phyloP scores from a whole-genome alignment of 305 asterid genomes.

The Fraxinus albicans region DNA sequence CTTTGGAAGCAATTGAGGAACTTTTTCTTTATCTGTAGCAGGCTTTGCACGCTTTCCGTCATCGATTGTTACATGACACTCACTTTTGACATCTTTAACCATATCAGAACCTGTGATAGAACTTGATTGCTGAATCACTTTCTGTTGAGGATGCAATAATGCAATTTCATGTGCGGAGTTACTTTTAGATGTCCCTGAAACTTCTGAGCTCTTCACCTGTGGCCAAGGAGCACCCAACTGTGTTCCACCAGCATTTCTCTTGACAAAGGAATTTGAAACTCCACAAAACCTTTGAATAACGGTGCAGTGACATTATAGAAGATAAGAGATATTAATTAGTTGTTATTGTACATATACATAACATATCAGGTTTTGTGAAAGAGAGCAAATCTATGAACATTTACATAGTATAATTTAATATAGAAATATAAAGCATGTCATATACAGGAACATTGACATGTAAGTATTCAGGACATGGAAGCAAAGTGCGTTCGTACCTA shows the following conservation, averaged over 20 bases:
- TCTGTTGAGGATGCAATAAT: slow-evolving; percentile 41
- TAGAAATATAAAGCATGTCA: not conserved
- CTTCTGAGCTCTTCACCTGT: slow-evolving; percentile 48
- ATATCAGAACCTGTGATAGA: slow-evolving; percentile 33
- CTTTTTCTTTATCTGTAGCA: slow-evolving; percentile 51
- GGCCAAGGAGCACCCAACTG: slow-evolving; percentile 33
- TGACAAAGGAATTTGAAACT: slow-evolving; percentile 70
- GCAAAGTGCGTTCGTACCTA: slow-evolving; percentile 43
- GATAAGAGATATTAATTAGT: not conserved
- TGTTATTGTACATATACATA: not conserved
- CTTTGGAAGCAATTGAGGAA: slow-evolving; percentile 42
- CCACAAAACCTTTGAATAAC: slow-evolving; percentile 64
- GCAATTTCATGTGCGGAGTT: slow-evolving; percentile 33
- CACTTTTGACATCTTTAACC: slow-evolving; percentile 46
- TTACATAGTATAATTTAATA: not conserved
- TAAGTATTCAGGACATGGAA: not conserved
- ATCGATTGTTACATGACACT: slow-evolving; percentile 39
- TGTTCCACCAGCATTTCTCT: slow-evolving; percentile 49
- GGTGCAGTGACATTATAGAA: slow-evolving; percentile 3
- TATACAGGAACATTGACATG: not conserved
- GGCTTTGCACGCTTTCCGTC: slow-evolving; percentile 26
- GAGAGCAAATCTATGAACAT: slow-evolving; percentile 6
- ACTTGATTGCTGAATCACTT: slow-evolving; percentile 42
- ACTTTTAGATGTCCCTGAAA: slow-evolving; percentile 38
- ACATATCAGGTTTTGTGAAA: slow-evolving; percentile 5